Evolutionary conservation across 2,329 filamentous ascomycete genomes (phyloP), one percentile per base, ranked within the genome.

Genomic region (Clarireedia hainanense): DNA sequence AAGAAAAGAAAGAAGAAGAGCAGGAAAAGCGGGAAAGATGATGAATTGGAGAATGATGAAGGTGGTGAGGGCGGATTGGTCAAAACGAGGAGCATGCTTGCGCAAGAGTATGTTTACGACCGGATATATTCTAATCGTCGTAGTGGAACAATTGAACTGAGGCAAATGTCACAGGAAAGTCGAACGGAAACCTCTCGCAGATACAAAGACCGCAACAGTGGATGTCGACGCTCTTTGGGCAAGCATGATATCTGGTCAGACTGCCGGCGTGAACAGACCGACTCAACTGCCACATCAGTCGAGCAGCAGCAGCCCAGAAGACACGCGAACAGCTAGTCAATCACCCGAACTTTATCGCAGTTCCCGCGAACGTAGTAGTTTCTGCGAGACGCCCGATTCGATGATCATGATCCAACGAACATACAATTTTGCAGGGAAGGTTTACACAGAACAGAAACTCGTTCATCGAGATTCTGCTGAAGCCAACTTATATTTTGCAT

Each of bases 351-450:
- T 37, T 5, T 53, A 52, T 39, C 56, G 56, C 27, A 42, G n/a
- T n/a, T 55, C 57, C 2, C 53, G 61, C 5, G 60, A 61, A 9
- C 58, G 61, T 6, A 64, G 59, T 34, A 67, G 58, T 27, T 42
- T 65, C n/a, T 53, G 52, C 34, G 65, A 66, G 24, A 63, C 56
- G 3, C 61, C 63, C 2, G 72, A 75, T 51, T 62, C 68, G 2
- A 68, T 64, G 72, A 75, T 89, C 63, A 79, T 78, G 58, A 85
- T 90, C 59, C 86, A 84, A 64, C 82, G 85, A 30, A 85, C 81
- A 14, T 89, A 88, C 71, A 86, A 85, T 63, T 90, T 90, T 63
- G 87, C 86, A 37, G 87, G 86, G 30, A 81, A 86, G 64, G 76
- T 85, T 12, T 83, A 87, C 64, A 86, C 79, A 0, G 86, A 90